Evolutionary conservation across 345 rosid genomes (phyloP), one percentile per base, ranked within the genome.

Genomic region (Ailanthus altissimus): DNA sequence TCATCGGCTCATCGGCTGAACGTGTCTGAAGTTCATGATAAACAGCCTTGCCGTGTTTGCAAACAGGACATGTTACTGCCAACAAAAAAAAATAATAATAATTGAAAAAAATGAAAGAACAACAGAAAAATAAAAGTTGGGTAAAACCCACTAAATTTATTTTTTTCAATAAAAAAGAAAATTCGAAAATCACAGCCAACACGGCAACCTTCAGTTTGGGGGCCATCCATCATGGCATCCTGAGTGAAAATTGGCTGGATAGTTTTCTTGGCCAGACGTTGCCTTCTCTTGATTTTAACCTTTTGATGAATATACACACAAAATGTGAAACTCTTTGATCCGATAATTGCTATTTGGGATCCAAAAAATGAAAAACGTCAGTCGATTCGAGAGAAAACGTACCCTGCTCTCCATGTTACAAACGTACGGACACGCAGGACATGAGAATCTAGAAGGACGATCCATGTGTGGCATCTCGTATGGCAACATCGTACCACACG

Each of bases 1-100:
- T 87, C 43, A 88, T 89, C 0, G 94, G 92, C 75, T 89, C 91
- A 77, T 90, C 92, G 51, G 92, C 94, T 40, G 91, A 90, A 26
- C 91, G 86, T n/a, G 85, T 89, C 81, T 87, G 92, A 20, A 87
- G 75, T 80, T 90, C 86, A 56, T 84, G 86, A 81, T 74, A 90
- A 46, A 80, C 74, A 16, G 91, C 92, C 74, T 81, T 86, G 26
- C 92, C 94, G 77, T 75, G 72, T 80, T 82, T 78, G 75, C 92
- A 88, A 75, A 65, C 80, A 5, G 92, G 89, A 79, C 94, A 90
- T 6, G 85, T 90, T 73, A 85, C 93, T 88, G 88, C 78, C 65
- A 69, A 11, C n/a, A 56, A 63, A 18, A 53, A 32, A 51, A 71
- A 11, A 4, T 16, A 58, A 40, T 45, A 18, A 49, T 47, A 57